These are phyloP conservation scores for Cornus kousa DNA, from an alignment of 148 eudicot genomes.

Conservation along the genomic window DNA sequence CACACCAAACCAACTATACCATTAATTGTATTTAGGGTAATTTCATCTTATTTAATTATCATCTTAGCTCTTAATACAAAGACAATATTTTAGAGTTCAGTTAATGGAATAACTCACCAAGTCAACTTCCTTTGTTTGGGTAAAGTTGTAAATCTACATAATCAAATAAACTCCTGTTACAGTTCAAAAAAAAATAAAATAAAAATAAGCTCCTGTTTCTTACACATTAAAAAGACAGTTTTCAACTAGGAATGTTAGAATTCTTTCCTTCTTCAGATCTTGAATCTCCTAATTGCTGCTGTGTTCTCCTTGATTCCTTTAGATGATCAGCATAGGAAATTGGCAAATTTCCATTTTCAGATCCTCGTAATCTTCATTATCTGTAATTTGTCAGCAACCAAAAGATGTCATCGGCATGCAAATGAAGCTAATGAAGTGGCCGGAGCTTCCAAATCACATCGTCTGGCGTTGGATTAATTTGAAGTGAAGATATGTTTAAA, in stretches of 20 bases:
- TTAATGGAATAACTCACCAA: not conserved
- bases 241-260: too few species aligned
- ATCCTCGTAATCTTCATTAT: conserved; percentile 21
- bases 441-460: conserved; percentile 25
- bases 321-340: conserved; percentile 12
- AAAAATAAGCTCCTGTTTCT: not conserved
- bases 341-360: conserved; percentile 6
- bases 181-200: not conserved
- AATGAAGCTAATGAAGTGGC: conserved; percentile 18
- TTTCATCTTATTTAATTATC: too few species aligned
- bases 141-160: conserved; percentile 3
- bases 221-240: too few species aligned
- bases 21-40: too few species aligned
- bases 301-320: not conserved
- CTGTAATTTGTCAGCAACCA: conserved; percentile 18
- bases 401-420: conserved; percentile 11
- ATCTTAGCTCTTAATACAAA: too few species aligned
- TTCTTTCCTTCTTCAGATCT: conserved; percentile 5
- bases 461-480: conserved; percentile 8
- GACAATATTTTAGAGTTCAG: not conserved
- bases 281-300: not conserved
- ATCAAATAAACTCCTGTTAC: not conserved
- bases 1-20: too few species aligned
- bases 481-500: conserved; percentile 12
- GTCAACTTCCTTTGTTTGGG: not conserved